Base-by-base conservation (phyloP, 768 basidiomycete genomes). In the Phaeotremella skinneri region DNA sequence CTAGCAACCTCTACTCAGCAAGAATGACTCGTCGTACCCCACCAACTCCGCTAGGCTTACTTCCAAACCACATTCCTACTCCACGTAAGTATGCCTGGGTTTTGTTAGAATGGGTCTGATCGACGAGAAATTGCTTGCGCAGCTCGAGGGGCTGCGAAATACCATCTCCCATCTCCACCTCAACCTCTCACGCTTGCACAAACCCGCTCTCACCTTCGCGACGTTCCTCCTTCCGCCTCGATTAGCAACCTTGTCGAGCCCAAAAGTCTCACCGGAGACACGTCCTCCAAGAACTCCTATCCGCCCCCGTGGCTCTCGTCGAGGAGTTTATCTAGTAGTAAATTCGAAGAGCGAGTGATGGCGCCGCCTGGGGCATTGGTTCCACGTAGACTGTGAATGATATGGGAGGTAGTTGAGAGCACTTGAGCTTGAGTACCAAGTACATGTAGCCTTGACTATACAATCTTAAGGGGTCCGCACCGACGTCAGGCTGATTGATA, bases 31-130 rank as follows among this genome's bases (percentile, higher is more conserved):
- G 43, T 6, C 11, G 43, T 14, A 14, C 43, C 20, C 43, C 43
- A 45, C 43, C 43, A 20, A 13, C 43, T 13, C 43, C 43, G 6
- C 21, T 45, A 23, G 43, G 11, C 6, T 13, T 45, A 21, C 11
- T 23, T 7, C 43, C 43, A 6, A 45, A 21, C 21, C 43, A 45
- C 43, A 45, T 45, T 6, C 43, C 43, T 6, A 45, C 43, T 7
- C 43, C 43, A 45, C 43, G 43, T 45, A 45, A 45, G 43, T 45
- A 45, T 21, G 7, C 20, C 43, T 45, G 20, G 43, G 23, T 6
- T 9, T 45, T 13, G 11, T n/a, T n/a, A n/a, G n/a, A n/a, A n/a
- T n/a, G n/a, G n/a, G n/a, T n/a, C n/a, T n/a, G n/a, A n/a, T n/a
- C n/a, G n/a, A n/a, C n/a, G n/a, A n/a, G n/a, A n/a, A n/a, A n/a